These are phyloP conservation scores for Ampelomyces quisqualis DNA, from an alignment of 2,329 filamentous ascomycete genomes.

Conservation along the genomic window DNA sequence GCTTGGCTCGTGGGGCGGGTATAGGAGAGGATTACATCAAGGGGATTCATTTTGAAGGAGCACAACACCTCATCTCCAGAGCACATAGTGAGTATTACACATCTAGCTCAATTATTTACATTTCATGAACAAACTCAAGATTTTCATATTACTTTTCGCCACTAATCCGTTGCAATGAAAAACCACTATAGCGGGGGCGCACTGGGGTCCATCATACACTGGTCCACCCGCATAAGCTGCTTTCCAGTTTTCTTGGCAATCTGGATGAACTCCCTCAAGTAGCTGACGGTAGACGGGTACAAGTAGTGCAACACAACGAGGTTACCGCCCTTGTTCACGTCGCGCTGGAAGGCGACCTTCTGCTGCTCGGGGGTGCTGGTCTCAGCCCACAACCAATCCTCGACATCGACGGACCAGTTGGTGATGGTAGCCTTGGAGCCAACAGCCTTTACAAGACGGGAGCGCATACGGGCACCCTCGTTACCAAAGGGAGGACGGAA, in stretches of 20 bases:
- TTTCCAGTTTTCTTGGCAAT: slow-evolving; percentile 65
- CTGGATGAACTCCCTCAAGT: slow-evolving; percentile 64
- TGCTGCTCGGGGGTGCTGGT: slow-evolving; percentile 65
- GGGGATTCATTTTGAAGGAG: too few species aligned
- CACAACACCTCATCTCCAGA: too few species aligned
- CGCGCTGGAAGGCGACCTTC: slow-evolving; percentile 63
- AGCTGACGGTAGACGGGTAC: slow-evolving; percentile 63
- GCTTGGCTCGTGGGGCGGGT: too few species aligned
- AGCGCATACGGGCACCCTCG: slow-evolving; percentile 65
- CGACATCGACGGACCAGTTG: slow-evolving; percentile 69
- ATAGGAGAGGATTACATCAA: too few species aligned
- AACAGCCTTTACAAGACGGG: slow-evolving; percentile 56
- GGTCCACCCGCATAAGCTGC: slow-evolving; percentile 66
- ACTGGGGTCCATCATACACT: slow-evolving; percentile 64
- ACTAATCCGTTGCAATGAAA: too few species aligned
- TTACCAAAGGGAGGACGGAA: slow-evolving; percentile 71
- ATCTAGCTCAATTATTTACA: too few species aligned
- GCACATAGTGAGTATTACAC: too few species aligned
- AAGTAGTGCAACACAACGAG: slow-evolving; percentile 71
- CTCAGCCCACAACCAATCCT: slow-evolving; percentile 69
- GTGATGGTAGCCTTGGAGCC: slow-evolving; percentile 58
- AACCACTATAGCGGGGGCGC: slow-evolving; percentile 44
- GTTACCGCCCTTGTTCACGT: slow-evolving; percentile 62
- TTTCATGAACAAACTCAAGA: too few species aligned
- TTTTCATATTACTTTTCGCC: too few species aligned